Evolutionary conservation across 257 asterid genomes (phyloP), one percentile per base, ranked within the genome.

Genomic region (Handroanthus guayacan): DNA sequence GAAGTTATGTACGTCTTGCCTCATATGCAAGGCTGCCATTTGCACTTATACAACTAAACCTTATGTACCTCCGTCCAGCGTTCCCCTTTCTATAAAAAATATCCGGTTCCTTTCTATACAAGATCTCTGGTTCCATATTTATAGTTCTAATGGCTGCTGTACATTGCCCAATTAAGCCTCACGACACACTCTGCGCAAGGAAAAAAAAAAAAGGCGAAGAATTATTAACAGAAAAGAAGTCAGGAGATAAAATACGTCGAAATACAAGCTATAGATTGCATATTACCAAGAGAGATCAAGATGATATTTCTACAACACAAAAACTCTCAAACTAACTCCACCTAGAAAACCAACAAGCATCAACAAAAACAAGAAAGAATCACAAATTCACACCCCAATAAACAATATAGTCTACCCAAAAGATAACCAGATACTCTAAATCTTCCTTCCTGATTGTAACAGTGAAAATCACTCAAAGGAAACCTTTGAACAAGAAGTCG

Each of bases 21-120:
- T 72, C 68, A 73, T 43, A 52, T 16, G 51, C 43, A 73, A 78
- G n/a, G 55, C 58, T 10, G 18, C 43, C 45, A 16, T 55, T 44
- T 16, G 14, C 71, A 69, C 6, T 31, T 17, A 71, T 71, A 50
- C 38, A 75, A 69, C 61, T 50, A 63, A 80, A 39, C 25, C 1
- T 16, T 61, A 70, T 70, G 55, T 72, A 89, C 92, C 88, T 78
- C 57, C 84, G 87, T 13, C 80, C 92, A 48, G 51, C 43, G 67
- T 63, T 76, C 58, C 81, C 84, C 91, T 79, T 91, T 61, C 62
- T 87, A 74, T 61, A 61, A 62, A 65, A 68, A 61, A 66, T 74
- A 31, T 83, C 82, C 16, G 79, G 76, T 6, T 25, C 31, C 31
- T 79, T 91, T 61, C 62, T 87, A 71, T 64, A 61, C 66, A 65